These are phyloP conservation scores for Teratosphaeria nubilosa DNA, from an alignment of 2,329 filamentous ascomycete genomes.

Conservation along the genomic window DNA sequence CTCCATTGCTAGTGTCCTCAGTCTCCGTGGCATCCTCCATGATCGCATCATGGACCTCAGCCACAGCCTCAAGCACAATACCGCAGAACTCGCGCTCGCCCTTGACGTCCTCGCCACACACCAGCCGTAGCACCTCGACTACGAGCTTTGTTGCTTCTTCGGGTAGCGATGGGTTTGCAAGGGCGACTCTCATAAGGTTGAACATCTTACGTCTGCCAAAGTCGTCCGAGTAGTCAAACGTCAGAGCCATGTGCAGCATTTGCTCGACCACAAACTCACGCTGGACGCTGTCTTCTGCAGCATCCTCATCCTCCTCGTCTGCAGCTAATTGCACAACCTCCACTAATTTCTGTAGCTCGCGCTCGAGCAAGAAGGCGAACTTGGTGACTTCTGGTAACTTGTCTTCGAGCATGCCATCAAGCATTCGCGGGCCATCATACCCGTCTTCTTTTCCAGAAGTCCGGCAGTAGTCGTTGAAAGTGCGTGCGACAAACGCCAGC, in stretches of 20 bases:
- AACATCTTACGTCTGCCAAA: constrained; percentile 95
- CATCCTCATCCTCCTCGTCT: constrained; percentile 44
- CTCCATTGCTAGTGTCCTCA: constrained; percentile 34
- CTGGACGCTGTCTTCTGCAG: constrained; percentile 74
- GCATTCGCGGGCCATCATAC: constrained; percentile 54
- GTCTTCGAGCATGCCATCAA: constrained; percentile 70
- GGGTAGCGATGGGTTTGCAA: constrained; percentile 78
- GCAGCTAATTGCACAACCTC: constrained; percentile 51
- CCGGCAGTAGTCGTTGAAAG: constrained; percentile 88
- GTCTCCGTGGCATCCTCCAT: constrained; percentile 55
- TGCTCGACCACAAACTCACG: constrained; percentile 95
- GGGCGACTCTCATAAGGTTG: constrained; percentile 69
- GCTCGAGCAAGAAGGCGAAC: constrained; percentile 75
- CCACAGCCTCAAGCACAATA: constrained; percentile 82
- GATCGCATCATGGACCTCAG: constrained; percentile 93
- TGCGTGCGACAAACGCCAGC: constrained; percentile 79
- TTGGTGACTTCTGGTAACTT: constrained; percentile 93
- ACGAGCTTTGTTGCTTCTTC: constrained; percentile 87
- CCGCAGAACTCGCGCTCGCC: constrained; percentile 77
- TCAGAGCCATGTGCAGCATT: constrained; percentile 80
- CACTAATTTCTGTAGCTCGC: constrained; percentile 62
- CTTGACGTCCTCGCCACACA: constrained; percentile 64
- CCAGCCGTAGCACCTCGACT: constrained; percentile 69
- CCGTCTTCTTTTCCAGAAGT: constrained; percentile 43
- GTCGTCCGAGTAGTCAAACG: constrained; percentile 95